Evolutionary conservation across 2,329 filamentous ascomycete species (phyloP), one percentile per base, ranked within the genome.

Genomic region (Ophiocordyceps robertsii): DNA sequence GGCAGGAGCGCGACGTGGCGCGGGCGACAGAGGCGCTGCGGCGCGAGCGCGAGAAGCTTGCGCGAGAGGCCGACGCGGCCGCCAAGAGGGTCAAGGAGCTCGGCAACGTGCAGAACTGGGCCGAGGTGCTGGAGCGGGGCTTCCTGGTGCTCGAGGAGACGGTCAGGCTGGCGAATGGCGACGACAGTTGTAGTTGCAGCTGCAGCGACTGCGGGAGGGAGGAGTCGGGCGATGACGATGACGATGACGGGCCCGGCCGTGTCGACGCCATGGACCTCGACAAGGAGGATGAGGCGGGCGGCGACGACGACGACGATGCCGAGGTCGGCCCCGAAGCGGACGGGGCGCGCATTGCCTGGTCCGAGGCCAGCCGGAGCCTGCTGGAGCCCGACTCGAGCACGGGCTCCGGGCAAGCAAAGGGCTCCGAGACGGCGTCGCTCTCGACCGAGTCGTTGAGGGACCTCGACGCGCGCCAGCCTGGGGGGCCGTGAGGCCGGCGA

Each of bases 91-190:
- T 90, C 45, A 89, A 88, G 64, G 84, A 88, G 68, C 67, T 88
- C 47, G 84, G 84, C 21, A 80, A 88, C 56, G 75, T 90, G 56
- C 84, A 90, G 68, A 89, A 89, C 59, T 92, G 84, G 84, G 83
- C 84, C 19, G 85, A 92, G 70, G 77, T 88, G 63, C 68, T 90
- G 54, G 84, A 81, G 68, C 61, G 76, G 45, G 75, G 80, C 50
- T 78, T 83, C 49, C 48, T 80, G 43, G 70, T 79, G 37, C 56
- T 83, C 7, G 75, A 79, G 58, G 77, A 82, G 68, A 82, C 77
- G 36, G 56, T 82, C 51, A 62, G 76, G 50, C 56, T 80, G 44
- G 77, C 72, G 3, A 65, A 61, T 40, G 57, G 56, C 39, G 54
- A 42, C 10, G 40, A 47, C 10, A 48, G 49, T 37, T 49, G 53